Conservation (phyloP, 2,329 filamentous ascomycete species). For the Tolypocladium album region DNA sequence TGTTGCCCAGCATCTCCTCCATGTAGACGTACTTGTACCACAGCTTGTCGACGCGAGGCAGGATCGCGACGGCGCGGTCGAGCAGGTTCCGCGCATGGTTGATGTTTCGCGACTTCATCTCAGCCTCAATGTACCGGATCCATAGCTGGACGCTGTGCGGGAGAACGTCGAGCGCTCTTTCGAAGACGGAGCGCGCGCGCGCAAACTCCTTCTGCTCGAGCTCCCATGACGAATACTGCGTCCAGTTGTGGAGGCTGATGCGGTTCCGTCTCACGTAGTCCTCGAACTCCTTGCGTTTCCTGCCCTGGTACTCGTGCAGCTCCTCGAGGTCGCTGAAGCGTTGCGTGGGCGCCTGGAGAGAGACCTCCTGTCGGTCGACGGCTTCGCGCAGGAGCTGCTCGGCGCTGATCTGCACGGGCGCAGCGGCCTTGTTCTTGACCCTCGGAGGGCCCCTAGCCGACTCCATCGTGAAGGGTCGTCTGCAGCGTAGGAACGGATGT, state of each 20-base stretch:
- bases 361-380: constrained; percentile 87
- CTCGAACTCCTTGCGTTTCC: constrained; percentile 94
- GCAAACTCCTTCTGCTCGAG: constrained; percentile 96
- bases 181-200: constrained; percentile 84
- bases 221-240: constrained; percentile 95
- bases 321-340: constrained; percentile 95
- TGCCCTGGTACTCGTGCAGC: constrained; percentile 91
- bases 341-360: constrained; percentile 82
- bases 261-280: constrained; percentile 94
- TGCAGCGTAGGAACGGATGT: neutral
- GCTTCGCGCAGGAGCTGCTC: constrained; percentile 96
- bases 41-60: constrained; percentile 86
- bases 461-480: constrained; percentile 57
- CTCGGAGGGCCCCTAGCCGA: constrained; percentile 79
- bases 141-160: constrained; percentile 78
- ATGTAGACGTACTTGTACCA: constrained; percentile 99
- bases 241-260: constrained; percentile 98
- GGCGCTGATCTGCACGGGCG: constrained; percentile 83
- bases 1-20: constrained; percentile 94
- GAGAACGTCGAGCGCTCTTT: constrained; percentile 86
- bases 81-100: constrained; percentile 92
- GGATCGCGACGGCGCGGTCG: constrained; percentile 84
- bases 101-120: constrained; percentile 90
- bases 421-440: constrained; percentile 98
- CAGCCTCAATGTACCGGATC: constrained; percentile 89